Evolutionary conservation across 805 yeast species (phyloP).

Genomic region (Kluyveromyces starmeri): DNA sequence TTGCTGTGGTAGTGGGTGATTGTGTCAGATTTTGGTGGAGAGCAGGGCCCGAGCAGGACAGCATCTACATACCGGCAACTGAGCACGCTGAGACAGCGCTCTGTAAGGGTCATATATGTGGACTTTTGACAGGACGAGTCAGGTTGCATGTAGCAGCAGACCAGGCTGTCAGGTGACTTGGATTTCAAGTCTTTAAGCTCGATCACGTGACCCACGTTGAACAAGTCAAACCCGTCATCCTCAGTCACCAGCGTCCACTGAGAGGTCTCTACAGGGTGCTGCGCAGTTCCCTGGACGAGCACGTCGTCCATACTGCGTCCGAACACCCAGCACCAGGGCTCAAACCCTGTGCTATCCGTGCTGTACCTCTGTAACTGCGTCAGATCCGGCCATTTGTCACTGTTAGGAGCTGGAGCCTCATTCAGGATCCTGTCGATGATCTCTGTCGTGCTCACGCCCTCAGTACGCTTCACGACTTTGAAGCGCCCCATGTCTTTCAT

Average conservation of each 20-base stretch:
- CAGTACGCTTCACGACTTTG: conserved; percentile 86
- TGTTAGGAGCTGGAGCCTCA: conserved; percentile 6
- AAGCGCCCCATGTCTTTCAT: conserved; percentile 83
- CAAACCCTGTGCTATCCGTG: conserved; percentile 50
- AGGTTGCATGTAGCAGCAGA: conserved; percentile 49
- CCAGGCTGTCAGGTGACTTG: conserved; percentile 58
- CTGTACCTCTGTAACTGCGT: conserved; percentile 42
- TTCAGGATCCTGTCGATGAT: conserved; percentile 78
- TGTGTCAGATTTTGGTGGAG: background rate
- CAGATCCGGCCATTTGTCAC: conserved; percentile 8
- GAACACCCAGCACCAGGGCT: conserved; percentile 48
- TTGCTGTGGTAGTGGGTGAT: background rate
- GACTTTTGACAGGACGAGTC: conserved; percentile 43
- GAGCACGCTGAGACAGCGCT: conserved; percentile 77
- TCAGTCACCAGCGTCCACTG: conserved; percentile 54
- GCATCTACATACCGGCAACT: conserved; percentile 84
- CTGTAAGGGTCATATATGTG: conserved; percentile 74
- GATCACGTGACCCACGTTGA: conserved; percentile 88
- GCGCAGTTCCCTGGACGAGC: conserved; percentile 14
- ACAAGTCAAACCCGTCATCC: conserved; percentile 68
- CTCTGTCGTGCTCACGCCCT: conserved; percentile 91
- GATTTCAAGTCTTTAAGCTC: conserved; percentile 53
- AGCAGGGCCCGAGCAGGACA: conserved; percentile 32
- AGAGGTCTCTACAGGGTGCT: conserved; percentile 13
- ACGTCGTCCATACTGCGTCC: conserved; percentile 32